A percentile compares a stretch with the other conserved stretches of the same genome.
Conservation (phyloP, 139 green algal species). For the Volvox africanus region DNA sequence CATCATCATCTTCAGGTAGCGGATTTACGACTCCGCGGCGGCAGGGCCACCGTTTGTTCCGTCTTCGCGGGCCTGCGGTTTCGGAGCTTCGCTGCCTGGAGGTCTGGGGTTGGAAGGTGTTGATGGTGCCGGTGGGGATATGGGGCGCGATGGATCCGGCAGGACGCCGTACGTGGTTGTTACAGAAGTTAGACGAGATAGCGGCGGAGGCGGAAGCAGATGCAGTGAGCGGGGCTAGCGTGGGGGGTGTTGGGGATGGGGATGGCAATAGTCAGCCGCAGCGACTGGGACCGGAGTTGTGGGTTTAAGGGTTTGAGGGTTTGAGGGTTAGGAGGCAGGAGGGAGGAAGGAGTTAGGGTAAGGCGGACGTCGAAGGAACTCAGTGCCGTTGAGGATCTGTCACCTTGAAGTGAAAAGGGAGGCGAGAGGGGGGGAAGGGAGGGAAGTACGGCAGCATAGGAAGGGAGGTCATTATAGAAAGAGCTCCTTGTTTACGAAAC, state of each 20-base stretch:
- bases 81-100: constrained; percentile 38
- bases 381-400: too few relatives aligned
- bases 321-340: neutral
- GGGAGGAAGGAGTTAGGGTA: too few relatives aligned
- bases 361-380: too few relatives aligned
- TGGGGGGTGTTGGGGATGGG: too few relatives aligned
- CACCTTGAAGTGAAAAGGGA: too few relatives aligned
- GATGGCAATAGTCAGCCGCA: neutral
- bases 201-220: neutral
- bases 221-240: neutral
- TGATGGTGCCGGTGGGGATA: constrained; percentile 30
- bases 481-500: too few relatives aligned
- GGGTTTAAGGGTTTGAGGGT: neutral
- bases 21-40: neutral
- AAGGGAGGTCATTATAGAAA: too few relatives aligned
- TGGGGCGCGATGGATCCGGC: constrained; percentile 1
- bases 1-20: neutral
- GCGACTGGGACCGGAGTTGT: neutral
- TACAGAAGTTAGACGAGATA: neutral
- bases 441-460: too few relatives aligned
- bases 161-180: neutral
- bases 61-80: constrained; percentile 8
- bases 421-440: too few relatives aligned
- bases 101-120: constrained; percentile 24
- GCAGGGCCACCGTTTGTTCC: neutral